Evolutionary conservation across 441 rosid genomes (phyloP).

Genomic region (Populus tomentosa): DNA sequence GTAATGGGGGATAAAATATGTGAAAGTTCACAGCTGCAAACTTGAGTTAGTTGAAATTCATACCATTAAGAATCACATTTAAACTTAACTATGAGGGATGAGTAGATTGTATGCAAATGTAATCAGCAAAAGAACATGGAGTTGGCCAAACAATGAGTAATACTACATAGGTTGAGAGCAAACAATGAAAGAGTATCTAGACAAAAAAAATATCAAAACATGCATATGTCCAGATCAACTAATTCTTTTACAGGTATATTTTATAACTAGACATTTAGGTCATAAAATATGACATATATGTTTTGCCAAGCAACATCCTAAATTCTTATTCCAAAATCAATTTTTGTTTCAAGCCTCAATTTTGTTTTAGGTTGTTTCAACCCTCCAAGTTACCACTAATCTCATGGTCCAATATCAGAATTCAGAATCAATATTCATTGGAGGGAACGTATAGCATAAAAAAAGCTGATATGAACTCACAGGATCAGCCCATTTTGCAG

Average conservation of each 20-base stretch:
- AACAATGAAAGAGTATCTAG: neutral
- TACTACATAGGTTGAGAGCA: neutral
- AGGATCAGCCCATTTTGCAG: conserved; percentile 98
- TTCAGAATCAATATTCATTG: neutral
- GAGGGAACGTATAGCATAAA: neutral
- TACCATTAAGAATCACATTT: neutral
- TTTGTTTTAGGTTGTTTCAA: neutral
- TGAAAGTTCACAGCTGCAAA: neutral
- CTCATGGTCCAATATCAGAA: neutral
- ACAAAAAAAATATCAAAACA: neutral
- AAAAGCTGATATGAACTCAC: conserved; percentile 40
- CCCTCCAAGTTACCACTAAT: neutral
- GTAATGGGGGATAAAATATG: neutral
- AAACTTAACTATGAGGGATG: neutral
- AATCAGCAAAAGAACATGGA: neutral
- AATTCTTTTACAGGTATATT: neutral
- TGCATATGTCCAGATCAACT: neutral
- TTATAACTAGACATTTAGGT: neutral
- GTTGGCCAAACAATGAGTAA: neutral
- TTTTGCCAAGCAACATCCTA: neutral
- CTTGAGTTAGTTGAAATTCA: neutral
- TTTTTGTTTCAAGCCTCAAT: neutral
- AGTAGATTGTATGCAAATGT: neutral
- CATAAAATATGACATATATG: neutral
- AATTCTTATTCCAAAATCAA: neutral